Base-by-base conservation (phyloP, 495 filamentous ascomycete species). In the Neurospora sublineolata region DNA sequence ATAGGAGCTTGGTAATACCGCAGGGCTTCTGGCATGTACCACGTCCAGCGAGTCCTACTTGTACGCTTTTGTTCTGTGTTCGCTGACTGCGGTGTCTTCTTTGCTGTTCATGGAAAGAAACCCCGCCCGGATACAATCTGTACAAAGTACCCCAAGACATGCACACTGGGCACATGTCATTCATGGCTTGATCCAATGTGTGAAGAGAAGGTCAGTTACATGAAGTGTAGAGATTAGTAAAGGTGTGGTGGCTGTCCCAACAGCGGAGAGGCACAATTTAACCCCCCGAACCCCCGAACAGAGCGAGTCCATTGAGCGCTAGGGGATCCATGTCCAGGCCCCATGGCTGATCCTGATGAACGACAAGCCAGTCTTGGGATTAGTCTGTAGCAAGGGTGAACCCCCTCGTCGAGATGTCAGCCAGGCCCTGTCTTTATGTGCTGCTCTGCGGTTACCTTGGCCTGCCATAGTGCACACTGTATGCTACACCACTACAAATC, bases 381-480 rank as follows among this genome's bases (percentile, higher is more conserved):
- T 71, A 69, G 39, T 58, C 38, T 38, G 37, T 71, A 44, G 37
- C 73, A 39, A 75, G 75, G 77, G 76, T 73, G 73, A 64, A 68
- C 70, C 44, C 73, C 75, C 70, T 77, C 72, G 70, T 39, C 69
- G 64, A 37, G 30, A 64, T 58, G 38, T 58, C 11, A 71, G 71
- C 72, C 71, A 71, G 71, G 71, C 71, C 73, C 74, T 40, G 68
- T 64, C 30, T 30, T 64, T 33, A 64, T 64, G 52, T 64, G 52
- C 52, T 64, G 52, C 52, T 33, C 27, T 4, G 27, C 33, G 52
- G 33, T 64, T 64, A 33, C 23, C 52, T 60, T 60, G 52, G 52
- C 52, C 12, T 30, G 52, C 23, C 23, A 16, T 60, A 60, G 52
- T 60, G 52, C 52, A 60, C 52, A 64, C 52, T 64, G 52, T 64